Evolutionary conservation across 495 filamentous ascomycete genomes (phyloP).

Genomic region (Copromyces sp.): DNA sequence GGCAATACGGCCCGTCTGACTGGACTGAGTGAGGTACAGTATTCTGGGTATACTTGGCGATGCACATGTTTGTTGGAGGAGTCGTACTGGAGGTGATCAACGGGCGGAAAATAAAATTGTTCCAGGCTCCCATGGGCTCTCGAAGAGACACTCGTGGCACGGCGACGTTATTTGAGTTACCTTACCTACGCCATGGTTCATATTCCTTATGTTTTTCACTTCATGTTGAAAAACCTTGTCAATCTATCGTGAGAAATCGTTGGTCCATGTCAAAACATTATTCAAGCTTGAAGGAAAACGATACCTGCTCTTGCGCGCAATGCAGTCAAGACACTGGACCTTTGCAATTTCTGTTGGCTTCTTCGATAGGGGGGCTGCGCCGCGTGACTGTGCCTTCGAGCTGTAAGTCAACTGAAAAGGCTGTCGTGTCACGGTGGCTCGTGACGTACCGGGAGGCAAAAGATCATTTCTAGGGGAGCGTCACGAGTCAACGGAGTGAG

Average conservation of each 20-base stretch:
- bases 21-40: not conserved
- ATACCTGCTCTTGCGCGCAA: not conserved
- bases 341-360: not conserved
- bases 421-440: not conserved
- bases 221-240: not conserved
- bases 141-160: not conserved
- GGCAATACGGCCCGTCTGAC: not conserved
- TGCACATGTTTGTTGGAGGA: not conserved
- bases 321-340: not conserved
- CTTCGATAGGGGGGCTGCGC: not conserved
- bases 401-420: not conserved
- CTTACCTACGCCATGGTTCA: not conserved
- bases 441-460: not conserved
- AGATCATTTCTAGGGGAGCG: not conserved
- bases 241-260: not conserved
- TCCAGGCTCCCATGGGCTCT: not conserved
- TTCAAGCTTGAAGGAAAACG: not conserved
- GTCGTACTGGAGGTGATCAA: not conserved
- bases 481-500: not conserved
- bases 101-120: not conserved
- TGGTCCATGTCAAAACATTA: not conserved
- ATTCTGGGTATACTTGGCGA: not conserved
- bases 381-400: not conserved
- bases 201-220: not conserved
- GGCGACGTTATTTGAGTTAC: not conserved